phyloP scores from a whole-genome alignment of 352 stramenopile species.

The Pythium rishiriense region DNA sequence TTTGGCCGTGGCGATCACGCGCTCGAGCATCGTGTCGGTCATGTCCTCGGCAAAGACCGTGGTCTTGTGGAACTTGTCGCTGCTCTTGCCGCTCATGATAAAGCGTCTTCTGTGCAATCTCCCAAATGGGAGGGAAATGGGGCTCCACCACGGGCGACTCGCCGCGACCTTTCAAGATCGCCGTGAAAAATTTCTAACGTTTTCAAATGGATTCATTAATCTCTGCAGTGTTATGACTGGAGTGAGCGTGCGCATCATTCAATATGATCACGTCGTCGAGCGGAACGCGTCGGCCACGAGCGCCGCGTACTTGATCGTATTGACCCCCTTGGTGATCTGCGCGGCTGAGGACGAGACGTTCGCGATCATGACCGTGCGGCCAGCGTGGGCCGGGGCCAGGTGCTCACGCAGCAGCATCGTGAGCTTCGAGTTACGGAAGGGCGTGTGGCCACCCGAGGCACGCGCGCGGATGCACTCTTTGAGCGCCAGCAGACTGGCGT shows the following conservation, averaged over 20 bases:
- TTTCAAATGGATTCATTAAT: not conserved
- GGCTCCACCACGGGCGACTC: not conserved
- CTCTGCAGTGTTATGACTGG: too few species aligned
- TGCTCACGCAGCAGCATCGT: constrained; percentile 49
- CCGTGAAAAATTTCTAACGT: not conserved
- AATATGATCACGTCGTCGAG: not conserved
- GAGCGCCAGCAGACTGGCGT: constrained; percentile 48
- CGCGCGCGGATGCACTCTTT: constrained; percentile 52
- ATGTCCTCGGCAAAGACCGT: constrained; percentile 95
- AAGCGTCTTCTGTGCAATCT: not conserved
- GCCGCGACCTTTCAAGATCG: not conserved
- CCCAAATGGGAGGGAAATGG: not conserved
- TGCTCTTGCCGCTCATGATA: constrained; percentile 52
- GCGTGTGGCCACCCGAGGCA: constrained; percentile 22
- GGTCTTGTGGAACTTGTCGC: constrained; percentile 89
- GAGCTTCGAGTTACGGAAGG: constrained; percentile 48
- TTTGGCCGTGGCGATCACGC: constrained; percentile 85
- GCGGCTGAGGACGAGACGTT: constrained; percentile 38
- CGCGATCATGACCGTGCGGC: constrained; percentile 44
- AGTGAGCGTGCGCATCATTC: too few species aligned
- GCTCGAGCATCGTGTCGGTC: constrained; percentile 93
- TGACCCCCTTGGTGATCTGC: constrained; percentile 28
- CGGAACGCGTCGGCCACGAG: constrained; percentile 46
- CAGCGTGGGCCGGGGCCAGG: constrained; percentile 25
- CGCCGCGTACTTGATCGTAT: constrained; percentile 48